Conservation (phyloP, 371 early-diverging fungal species). For the Dichotomocladium elegans region DNA sequence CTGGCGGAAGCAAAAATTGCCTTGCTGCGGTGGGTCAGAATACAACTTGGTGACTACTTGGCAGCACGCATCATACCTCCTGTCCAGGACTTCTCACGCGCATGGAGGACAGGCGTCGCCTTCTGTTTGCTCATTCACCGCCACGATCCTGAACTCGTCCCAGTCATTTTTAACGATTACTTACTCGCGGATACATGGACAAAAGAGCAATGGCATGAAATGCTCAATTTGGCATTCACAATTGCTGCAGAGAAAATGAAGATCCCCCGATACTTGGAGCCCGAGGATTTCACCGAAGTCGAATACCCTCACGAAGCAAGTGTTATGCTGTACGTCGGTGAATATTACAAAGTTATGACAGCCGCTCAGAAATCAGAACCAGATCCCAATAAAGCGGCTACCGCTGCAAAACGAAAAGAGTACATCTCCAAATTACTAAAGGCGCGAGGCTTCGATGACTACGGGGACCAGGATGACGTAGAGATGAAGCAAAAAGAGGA, state of each 20-base stretch:
- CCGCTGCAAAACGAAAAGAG: not conserved
- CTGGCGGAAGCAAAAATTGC: conserved; percentile 54
- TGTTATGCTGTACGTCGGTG: conserved; percentile 50
- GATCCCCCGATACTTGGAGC: conserved; percentile 37
- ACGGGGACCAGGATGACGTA: too few relatives aligned
- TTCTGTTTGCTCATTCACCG: conserved; percentile 72
- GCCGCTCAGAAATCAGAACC: not conserved
- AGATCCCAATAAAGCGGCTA: too few relatives aligned
- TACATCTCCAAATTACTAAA: too few relatives aligned
- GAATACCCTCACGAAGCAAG: conserved; percentile 46
- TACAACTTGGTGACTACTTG: conserved; percentile 59
- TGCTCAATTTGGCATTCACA: conserved; percentile 33
- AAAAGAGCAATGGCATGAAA: conserved; percentile 28
- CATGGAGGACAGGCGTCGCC: conserved; percentile 73
- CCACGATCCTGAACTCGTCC: conserved; percentile 60
- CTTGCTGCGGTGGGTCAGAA: conserved; percentile 69
- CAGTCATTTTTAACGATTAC: conserved; percentile 43
- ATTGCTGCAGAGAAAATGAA: conserved; percentile 30
- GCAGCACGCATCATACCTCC: conserved; percentile 52
- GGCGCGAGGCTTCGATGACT: too few relatives aligned
- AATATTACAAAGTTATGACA: conserved; percentile 48
- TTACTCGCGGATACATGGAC: conserved; percentile 17
- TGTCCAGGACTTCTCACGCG: conserved; percentile 63
- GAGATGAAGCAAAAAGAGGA: too few relatives aligned
- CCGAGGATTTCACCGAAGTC: conserved; percentile 44